Evolutionary conservation across 176 grass and related monocot species (phyloP), one percentile per base, ranked within the genome.

Genomic region (Phoenix dactylifera): DNA sequence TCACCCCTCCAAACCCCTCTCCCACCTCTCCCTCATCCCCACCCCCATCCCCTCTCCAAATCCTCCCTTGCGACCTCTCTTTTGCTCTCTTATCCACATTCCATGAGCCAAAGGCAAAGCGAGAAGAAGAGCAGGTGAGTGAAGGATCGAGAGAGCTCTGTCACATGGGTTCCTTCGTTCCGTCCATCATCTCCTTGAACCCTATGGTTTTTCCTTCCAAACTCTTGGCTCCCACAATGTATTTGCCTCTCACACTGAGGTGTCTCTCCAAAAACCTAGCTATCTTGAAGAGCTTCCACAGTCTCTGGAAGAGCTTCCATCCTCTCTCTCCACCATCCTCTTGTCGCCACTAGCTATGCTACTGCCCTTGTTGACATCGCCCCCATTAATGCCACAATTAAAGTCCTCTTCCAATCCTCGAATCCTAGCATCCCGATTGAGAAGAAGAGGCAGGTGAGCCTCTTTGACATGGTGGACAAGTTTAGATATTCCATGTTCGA

Each of bases 151-250:
- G 2, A 7, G 49, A 53, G 49, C 28, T 50, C 50, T 15, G 4
- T 52, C 54, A 32, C 58, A 71, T 84, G 76, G 80, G 72, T 62
- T 80, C 62, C 58, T 73, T 69, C 72, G 55, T 86, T 62, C 64
- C 85, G 18, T 60, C 82, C 49, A 29, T 83, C 20, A 24, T 76
- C 59, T 62, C 54, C 65, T 59, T 62, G 58, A 64, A 25, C 18
- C 52, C 19, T 3, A 63, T 54, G 7, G 16, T 72, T 16, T 49
- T 75, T 49, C 2, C 50, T 25, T 67, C 74, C 48, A 83, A 60
- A 44, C 26, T 64, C 51, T 65, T 55, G 14, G 52, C 59, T 60
- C 72, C 32, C 6, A 24, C 24, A 52, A 30, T 57, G 4, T 70
- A 50, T 6, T 51, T 64, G 1, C 16, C 53, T 20, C 39, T 51